These are phyloP conservation scores for Colletotrichum lindemuthianum DNA, from an alignment of 2,329 filamentous ascomycete genomes.

Conservation along the genomic window DNA sequence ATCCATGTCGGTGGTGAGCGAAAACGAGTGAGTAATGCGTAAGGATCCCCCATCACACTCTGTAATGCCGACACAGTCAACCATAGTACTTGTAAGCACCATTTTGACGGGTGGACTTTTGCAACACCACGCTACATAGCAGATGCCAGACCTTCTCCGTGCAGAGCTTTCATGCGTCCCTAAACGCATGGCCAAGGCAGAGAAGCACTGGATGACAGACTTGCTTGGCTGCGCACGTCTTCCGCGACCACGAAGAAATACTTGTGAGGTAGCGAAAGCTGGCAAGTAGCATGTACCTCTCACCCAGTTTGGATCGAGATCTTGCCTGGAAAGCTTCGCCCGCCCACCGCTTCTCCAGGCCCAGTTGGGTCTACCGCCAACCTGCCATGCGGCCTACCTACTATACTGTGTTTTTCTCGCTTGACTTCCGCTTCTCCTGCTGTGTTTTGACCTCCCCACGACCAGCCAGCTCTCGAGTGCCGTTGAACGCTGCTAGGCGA, in stretches of 20 bases:
- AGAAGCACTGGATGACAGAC: neutral
- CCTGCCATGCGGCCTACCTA: slow-evolving; percentile 6
- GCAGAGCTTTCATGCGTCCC: too few species aligned
- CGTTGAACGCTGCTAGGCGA: slow-evolving; percentile 16
- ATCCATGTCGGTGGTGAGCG: neutral
- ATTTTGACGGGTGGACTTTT: too few species aligned
- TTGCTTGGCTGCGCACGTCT: neutral
- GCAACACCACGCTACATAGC: too few species aligned
- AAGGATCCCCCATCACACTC: slow-evolving; percentile 8
- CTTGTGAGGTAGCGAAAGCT: neutral
- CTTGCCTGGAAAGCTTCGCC: slow-evolving; percentile 21
- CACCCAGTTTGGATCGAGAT: slow-evolving; percentile 24
- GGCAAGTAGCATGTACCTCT: neutral
- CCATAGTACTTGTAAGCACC: too few species aligned
- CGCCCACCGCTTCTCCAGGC: neutral
- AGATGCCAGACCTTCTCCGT: too few species aligned
- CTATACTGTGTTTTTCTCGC: neutral
- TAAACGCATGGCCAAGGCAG: too few species aligned
- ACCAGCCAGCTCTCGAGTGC: neutral
- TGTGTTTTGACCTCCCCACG: neutral
- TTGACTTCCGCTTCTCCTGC: neutral
- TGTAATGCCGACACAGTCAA: neutral
- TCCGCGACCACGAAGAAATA: neutral
- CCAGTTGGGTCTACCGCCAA: neutral
- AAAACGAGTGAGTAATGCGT: slow-evolving; percentile 2